Conservation (phyloP, 805 yeast genomes). For the Peterozyma xylosa region DNA sequence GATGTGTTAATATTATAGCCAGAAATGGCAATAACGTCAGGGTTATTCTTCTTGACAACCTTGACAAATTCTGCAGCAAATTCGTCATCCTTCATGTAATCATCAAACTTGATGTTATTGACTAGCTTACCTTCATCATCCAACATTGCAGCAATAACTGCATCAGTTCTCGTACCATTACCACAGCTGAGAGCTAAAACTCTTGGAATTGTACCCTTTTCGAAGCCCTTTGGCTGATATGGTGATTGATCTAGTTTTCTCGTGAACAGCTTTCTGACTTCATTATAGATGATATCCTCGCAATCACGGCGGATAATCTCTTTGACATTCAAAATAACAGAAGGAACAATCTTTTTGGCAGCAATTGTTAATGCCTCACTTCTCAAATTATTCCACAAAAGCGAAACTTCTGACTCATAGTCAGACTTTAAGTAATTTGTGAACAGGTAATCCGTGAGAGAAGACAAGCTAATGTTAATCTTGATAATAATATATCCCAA, state of each 20-base stretch:
- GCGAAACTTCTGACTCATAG: slow-evolving; percentile 67
- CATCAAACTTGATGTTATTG: slow-evolving; percentile 72
- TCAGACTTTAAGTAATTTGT: slow-evolving; percentile 61
- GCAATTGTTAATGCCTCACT: slow-evolving; percentile 60
- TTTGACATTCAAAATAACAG: slow-evolving; percentile 68
- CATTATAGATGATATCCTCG: slow-evolving; percentile 59
- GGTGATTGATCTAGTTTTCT: slow-evolving; percentile 89
- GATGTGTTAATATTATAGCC: slow-evolving; percentile 78
- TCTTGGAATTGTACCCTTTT: slow-evolving; percentile 76
- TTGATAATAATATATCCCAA: slow-evolving; percentile 65
- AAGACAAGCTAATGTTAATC: slow-evolving; percentile 33
- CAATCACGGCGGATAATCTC: slow-evolving; percentile 76
- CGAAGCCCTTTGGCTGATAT: slow-evolving; percentile 70
- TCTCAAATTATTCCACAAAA: slow-evolving; percentile 77
- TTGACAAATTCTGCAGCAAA: slow-evolving; percentile 59
- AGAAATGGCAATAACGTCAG: slow-evolving; percentile 86
- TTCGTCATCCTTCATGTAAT: slow-evolving; percentile 54
- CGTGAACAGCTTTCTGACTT: slow-evolving; percentile 63
- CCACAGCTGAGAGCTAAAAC: slow-evolving; percentile 82
- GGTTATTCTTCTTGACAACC: slow-evolving; percentile 56
- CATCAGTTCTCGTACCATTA: slow-evolving; percentile 78
- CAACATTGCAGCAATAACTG: slow-evolving; percentile 73
- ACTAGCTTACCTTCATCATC: slow-evolving; percentile 76
- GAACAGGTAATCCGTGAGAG: slow-evolving; percentile 38
- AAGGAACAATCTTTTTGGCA: slow-evolving; percentile 56